Base-by-base conservation (phyloP, 2,329 filamentous ascomycete species). In the Aspergillus tubingensis region DNA sequence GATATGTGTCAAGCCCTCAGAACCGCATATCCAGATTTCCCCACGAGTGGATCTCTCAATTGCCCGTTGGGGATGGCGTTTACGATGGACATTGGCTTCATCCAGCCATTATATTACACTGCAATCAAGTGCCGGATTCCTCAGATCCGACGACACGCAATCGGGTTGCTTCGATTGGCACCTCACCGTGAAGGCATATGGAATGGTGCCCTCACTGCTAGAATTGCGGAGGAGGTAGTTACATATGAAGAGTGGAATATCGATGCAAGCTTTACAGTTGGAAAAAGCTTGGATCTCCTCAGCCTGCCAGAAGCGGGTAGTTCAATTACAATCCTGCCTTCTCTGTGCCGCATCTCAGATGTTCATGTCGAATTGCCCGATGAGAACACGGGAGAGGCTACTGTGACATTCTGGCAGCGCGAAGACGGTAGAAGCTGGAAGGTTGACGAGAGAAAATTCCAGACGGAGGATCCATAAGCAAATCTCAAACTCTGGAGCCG, bases 81-180 rank as follows among this genome's bases (percentile, higher is more conserved):
- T 38, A 70, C 65, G 7, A 64, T 70, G 30, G 75, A 77, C 38
- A 66, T 71, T 13, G 75, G 74, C n/a, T 74, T 58, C 32, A 67
- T 70, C 6, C 66, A 69, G 0, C 72, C 73, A 3, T 50, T 77
- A 8, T 76, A 74, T 48, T 76, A 71, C 53, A 68, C 68, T 0
- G 68, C 71, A 8, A 54, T 72, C 1, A 74, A 75, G 50, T 76
- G 74, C 57, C 74, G 74, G 2, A 57, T 68, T 21, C 70, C 65
- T n/a, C 65, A 62, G n/a, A 62, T 76, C 55, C 65, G 74, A 11
- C 58, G 64, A 3, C 66, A 71, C 27, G 70, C 72, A 13, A 61
- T 69, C 25, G 39, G 11, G 19, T 25, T 60, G 3, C 21, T 60
- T 21, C 27, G 52, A 23, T 53, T 38, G 1, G 43, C 58, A 25